Conservation (phyloP, 805 yeast genomes). For the Candida sphagnicola region DNA sequence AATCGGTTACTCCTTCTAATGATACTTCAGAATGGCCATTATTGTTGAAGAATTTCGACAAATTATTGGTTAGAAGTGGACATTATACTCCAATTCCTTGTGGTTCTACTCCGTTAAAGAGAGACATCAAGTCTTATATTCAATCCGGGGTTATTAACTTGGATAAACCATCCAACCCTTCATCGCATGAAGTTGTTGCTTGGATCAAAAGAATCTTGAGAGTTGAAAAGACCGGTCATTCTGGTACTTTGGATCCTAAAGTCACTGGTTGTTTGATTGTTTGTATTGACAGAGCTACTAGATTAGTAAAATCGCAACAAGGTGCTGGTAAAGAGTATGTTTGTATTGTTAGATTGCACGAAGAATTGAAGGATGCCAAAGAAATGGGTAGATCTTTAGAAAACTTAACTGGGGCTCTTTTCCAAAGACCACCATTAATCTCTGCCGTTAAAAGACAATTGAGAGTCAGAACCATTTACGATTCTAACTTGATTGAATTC, state of each 20-base stretch:
- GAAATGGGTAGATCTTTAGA: slow-evolving; percentile 85
- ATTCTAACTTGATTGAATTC: slow-evolving; percentile 91
- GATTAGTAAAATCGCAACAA: slow-evolving; percentile 97
- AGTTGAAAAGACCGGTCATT: slow-evolving; percentile 97
- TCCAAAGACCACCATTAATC: slow-evolving; percentile 98
- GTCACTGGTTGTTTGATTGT: slow-evolving; percentile 99
- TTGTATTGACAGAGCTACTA: slow-evolving; percentile 96
- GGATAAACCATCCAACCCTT: slow-evolving; percentile 97
- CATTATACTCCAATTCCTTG: slow-evolving; percentile 97
- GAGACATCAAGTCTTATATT: slow-evolving; percentile 87
- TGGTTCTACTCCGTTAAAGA: slow-evolving; percentile 90
- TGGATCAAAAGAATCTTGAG: slow-evolving; percentile 97
- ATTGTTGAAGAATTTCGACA: slow-evolving; percentile 88
- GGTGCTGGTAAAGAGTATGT: slow-evolving; percentile 99
- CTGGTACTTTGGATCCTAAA: slow-evolving; percentile 98
- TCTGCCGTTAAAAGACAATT: slow-evolving; percentile 99
- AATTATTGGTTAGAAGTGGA: slow-evolving; percentile 89
- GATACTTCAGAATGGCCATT: slow-evolving; percentile 96
- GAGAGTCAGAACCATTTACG: slow-evolving; percentile 97
- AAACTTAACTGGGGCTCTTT: slow-evolving; percentile 95
- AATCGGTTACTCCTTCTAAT: slow-evolving; percentile 67
- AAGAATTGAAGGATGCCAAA: slow-evolving; percentile 84
- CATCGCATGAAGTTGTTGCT: slow-evolving; percentile 98
- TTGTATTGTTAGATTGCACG: slow-evolving; percentile 94
- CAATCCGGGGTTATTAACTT: slow-evolving; percentile 95